Base-by-base conservation (phyloP, 1,284 basidiomycete species). In the Meira miltonrushii region DNA sequence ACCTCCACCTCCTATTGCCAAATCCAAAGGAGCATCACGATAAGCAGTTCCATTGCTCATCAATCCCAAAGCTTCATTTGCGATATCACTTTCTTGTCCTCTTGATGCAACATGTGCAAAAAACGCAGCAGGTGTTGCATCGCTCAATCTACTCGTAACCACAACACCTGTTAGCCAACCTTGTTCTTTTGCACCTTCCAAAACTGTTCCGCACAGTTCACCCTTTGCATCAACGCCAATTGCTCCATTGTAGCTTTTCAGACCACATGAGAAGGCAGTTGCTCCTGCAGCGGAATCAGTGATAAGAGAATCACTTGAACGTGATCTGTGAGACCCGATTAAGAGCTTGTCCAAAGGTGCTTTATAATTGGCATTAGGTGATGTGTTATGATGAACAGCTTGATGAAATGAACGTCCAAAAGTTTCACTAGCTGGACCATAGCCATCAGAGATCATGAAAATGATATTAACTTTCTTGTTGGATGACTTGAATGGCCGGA, bases 121-220 rank as follows among this genome's bases (percentile, higher is more conserved):
- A 53, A 79, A 80, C 4, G 69, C 62, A 2, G 78, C 79, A 0
- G 79, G 79, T 1, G 79, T 80, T 21, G 77, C 77, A 55, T 79
- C 75, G 9, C 76, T 78, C 54, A 76, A 64, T n/a, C 77, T 66
- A 41, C 67, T 67, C 8, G 77, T 78, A 10, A 71, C 68, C 15
- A 78, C 76, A 10, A 78, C 58, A 13, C 67, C 75, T 33, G 73
- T 75, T 44, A 68, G 65, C 64, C 66, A 75, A 1, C 72, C 74
- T 43, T 71, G 67, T 7, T 63, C 62, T 62, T 79, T 78, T 40
- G 77, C 77, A 6, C 66, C 77, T 47, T 79, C 77, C 17, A 79
- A 69, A 1, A 78, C 69, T 1, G 77, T 78, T 44, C 74, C 74
- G 50, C 75, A 77, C 13, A 75, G 71, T 62, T 73, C 74, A 57